Evolutionary conservation across 2,329 filamentous ascomycete species (phyloP).

Genomic region (Arthroderma sp.): DNA sequence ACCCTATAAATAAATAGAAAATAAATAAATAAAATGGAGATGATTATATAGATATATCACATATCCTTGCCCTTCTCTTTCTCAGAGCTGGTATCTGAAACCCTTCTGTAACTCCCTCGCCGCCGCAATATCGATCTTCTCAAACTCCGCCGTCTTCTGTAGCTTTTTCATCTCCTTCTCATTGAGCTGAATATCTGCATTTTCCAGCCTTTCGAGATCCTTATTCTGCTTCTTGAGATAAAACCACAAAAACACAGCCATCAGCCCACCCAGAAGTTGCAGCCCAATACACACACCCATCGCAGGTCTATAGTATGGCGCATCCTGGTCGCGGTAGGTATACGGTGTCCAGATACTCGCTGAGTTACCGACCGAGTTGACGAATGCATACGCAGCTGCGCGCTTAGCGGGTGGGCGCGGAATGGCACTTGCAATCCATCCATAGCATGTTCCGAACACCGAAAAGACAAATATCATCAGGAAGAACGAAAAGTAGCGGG

Average conservation of each 20-base stretch:
- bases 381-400: slow-evolving; percentile 41
- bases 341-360: slow-evolving; percentile 41
- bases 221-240: slow-evolving; percentile 36
- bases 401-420: slow-evolving; percentile 43
- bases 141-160: slow-evolving; percentile 38
- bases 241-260: slow-evolving; percentile 26
- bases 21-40: not conserved
- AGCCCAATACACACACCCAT: slow-evolving; percentile 32
- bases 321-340: slow-evolving; percentile 31
- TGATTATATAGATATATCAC: not conserved
- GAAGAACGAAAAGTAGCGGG: slow-evolving; percentile 44
- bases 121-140: slow-evolving; percentile 37
- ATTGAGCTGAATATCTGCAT: slow-evolving; percentile 32
- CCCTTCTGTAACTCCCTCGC: slow-evolving; percentile 42
- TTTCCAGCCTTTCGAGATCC: slow-evolving; percentile 38
- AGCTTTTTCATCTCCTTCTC: slow-evolving; percentile 36
- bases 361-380: slow-evolving; percentile 43
- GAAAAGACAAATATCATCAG: slow-evolving; percentile 44
- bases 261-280: slow-evolving; percentile 23
- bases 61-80: too few relatives aligned
- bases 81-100: slow-evolving; percentile 32
- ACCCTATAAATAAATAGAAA: not conserved
- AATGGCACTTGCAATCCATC: slow-evolving; percentile 40
- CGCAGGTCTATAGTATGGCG: slow-evolving; percentile 28
- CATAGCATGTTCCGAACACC: slow-evolving; percentile 38